phyloP scores from a whole-genome alignment of 768 basidiomycete species.

The Boletus rufocinnamomeus region DNA sequence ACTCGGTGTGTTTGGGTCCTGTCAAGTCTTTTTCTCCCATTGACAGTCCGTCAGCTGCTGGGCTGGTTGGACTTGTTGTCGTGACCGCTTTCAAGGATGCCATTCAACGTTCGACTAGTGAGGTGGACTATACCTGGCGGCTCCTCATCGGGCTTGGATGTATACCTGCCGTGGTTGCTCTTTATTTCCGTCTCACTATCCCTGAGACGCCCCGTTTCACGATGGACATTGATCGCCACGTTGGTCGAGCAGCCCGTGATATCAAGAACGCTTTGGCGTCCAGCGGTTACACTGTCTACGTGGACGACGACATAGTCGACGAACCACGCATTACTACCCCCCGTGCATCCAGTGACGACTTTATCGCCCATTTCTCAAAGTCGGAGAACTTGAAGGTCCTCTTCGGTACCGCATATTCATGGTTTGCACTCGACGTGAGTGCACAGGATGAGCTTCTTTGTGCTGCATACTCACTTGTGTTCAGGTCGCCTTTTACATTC shows the following conservation, averaged over 20 bases:
- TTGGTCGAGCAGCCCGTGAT: constrained; percentile 68
- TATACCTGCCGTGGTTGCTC: constrained; percentile 71
- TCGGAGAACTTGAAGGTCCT: constrained; percentile 78
- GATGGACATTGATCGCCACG: constrained; percentile 82
- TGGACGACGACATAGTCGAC: constrained; percentile 50
- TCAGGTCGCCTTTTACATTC: constrained; percentile 81
- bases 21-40: background rate
- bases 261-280: constrained; percentile 62
- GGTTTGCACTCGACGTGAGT: constrained; percentile 84
- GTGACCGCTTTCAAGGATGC: constrained; percentile 62
- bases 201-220: constrained; percentile 90
- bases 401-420: constrained; percentile 73
- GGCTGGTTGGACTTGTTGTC: constrained; percentile 62
- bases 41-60: constrained; percentile 46
- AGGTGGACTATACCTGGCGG: constrained; percentile 78
- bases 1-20: constrained; percentile 47
- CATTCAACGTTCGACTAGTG: constrained; percentile 38
- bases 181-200: constrained; percentile 89
- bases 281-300: constrained; percentile 45
- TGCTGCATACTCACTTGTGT: background rate
- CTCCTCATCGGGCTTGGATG: constrained; percentile 84
- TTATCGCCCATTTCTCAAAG: constrained; percentile 61
- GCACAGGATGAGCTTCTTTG: constrained; percentile 29
- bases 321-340: constrained; percentile 60
- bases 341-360: constrained; percentile 66